These are phyloP conservation scores for Rosa multiflora DNA, from an alignment of 306 rosid genomes.

Conservation along the genomic window DNA sequence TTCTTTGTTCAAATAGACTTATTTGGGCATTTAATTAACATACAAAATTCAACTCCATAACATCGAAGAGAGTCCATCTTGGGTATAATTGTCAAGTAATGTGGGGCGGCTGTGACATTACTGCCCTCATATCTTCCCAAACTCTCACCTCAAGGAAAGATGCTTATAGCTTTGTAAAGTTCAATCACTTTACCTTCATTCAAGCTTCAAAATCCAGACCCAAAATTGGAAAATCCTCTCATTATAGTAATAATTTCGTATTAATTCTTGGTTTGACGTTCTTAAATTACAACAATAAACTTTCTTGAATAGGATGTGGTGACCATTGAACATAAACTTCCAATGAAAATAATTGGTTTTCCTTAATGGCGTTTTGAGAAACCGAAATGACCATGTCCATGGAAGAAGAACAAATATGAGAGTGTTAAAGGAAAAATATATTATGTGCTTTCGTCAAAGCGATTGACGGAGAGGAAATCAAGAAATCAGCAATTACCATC, in stretches of 20 bases:
- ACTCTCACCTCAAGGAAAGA: background rate
- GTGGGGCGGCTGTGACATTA: background rate
- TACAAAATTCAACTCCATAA: no score
- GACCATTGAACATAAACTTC: background rate
- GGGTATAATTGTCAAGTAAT: background rate
- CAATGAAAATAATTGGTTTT: background rate
- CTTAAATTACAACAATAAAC: background rate
- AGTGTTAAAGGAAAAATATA: no score
- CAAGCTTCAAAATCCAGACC: background rate
- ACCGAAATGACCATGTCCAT: background rate
- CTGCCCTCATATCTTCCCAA: background rate
- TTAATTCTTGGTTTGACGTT: background rate
- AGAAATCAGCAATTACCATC: no score
- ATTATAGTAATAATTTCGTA: background rate
- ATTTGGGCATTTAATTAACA: no score
- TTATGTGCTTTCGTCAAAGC: no score
- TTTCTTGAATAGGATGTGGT: background rate
- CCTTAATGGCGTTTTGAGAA: background rate
- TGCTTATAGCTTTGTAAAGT: background rate
- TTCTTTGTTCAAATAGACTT: background rate
- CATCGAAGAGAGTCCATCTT: background rate
- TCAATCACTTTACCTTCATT: background rate
- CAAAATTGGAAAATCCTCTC: background rate
- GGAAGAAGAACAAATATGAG: background rate
- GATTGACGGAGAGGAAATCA: no score